A percentile compares a stretch with the other conserved stretches of the same genome.
Conservation (phyloP, 371 early-diverging fungal genomes). For the Rhizopus sp. region DNA sequence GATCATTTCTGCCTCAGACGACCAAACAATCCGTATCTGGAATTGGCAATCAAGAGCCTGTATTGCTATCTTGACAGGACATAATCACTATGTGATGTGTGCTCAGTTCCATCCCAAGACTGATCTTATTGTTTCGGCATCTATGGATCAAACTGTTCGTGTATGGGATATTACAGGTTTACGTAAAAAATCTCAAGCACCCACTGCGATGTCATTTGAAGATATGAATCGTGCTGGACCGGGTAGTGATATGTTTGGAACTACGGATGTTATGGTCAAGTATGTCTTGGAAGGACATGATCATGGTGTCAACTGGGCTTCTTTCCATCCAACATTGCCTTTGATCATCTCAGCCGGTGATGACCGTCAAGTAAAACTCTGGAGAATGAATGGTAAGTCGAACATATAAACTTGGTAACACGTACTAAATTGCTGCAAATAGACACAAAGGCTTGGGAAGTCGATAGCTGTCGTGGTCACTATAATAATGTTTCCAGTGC, state of each 20-base stretch:
- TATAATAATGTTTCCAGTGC: conserved; percentile 96
- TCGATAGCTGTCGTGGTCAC: conserved; percentile 97
- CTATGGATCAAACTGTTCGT: conserved; percentile 97
- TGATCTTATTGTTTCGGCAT: conserved; percentile 94
- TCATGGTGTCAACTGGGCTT: conserved; percentile 98
- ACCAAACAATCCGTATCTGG: conserved; percentile 99
- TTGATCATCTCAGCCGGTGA: conserved; percentile 97
- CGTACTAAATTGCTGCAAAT: not conserved
- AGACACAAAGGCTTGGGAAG: conserved; percentile 97
- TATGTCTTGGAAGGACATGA: conserved; percentile 99
- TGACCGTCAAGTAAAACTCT: conserved; percentile 97
- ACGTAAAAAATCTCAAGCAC: conserved; percentile 78
- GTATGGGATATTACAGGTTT: conserved; percentile 98
- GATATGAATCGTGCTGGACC: conserved; percentile 58
- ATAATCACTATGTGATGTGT: conserved; percentile 99
- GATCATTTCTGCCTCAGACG: conserved; percentile 98
- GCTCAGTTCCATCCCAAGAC: conserved; percentile 98
- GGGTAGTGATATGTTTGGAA: conserved; percentile 91
- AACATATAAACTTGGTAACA: not conserved
- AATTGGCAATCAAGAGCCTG: conserved; percentile 99
- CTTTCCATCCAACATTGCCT: conserved; percentile 93
- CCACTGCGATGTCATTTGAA: conserved; percentile 59
- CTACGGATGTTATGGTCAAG: conserved; percentile 94
- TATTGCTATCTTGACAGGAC: conserved; percentile 97
- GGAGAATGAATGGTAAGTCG: conserved; percentile 91